Evolutionary conservation across 345 rosid genomes (phyloP).

Genomic region (Populus davidiana): DNA sequence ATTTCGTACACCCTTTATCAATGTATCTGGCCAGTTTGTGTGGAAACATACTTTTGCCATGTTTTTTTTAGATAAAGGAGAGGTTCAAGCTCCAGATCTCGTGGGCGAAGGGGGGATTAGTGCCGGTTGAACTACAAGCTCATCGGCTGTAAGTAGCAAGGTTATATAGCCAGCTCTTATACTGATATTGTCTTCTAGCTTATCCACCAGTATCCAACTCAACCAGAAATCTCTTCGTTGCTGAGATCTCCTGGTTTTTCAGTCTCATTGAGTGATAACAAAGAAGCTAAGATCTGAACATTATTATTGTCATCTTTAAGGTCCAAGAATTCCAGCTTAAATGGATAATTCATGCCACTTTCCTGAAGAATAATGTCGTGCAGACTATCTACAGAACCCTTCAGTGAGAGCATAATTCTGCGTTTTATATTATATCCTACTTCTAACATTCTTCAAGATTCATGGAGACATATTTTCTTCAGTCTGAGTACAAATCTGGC

Average conservation of each 20-base stretch:
- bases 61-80: no score
- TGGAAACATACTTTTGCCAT: no score
- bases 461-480: neutral
- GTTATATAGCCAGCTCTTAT: neutral
- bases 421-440: slow-evolving; percentile 6
- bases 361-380: neutral
- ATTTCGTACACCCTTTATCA: no score
- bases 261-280: neutral
- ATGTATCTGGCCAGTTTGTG: no score
- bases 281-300: neutral
- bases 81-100: no score
- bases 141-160: neutral
- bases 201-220: neutral
- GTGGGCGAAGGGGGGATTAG: no score
- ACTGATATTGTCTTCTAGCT: neutral
- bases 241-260: neutral
- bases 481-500: neutral
- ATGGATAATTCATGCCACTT: neutral
- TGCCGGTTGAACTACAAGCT: no score
- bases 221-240: neutral
- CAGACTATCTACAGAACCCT: neutral
- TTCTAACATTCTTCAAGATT: neutral
- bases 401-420: neutral
- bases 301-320: neutral
- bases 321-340: neutral